Evolutionary conservation across 1,284 basidiomycete genomes (phyloP), one percentile per base, ranked within the genome.

Genomic region (Irpex sp.): DNA sequence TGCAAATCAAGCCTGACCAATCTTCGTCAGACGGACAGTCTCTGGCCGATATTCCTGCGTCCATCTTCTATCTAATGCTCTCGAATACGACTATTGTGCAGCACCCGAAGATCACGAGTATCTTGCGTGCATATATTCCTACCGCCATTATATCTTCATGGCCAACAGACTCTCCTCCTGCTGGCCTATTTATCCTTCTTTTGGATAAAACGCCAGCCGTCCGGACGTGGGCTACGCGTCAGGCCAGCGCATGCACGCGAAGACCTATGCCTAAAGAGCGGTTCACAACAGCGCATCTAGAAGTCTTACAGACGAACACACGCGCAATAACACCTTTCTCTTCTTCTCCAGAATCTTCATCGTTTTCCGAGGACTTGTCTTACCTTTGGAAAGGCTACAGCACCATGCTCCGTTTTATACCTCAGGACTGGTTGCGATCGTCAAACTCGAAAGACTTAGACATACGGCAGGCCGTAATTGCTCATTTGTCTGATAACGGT

Each of bases 1-100:
- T 76, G 37, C 74, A 76, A 11, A 68, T 83, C 43, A 66, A 63
- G 56, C 68, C 67, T 53, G 70, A 68, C 37, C 51, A 57, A 59
- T 57, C 63, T 33, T 63, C 65, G 58, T 63, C 43, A 5, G 54
- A 55, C 33, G 47, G 43, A 8, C 53, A 37, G 60, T 73, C 78
- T 31, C 70, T 84, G 0, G 73, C 74, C 6, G 73, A 79, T 37
- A 74, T 83, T 3, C 78, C 83, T 7, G 72, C 82, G 7, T 79
- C 83, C 0, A 68, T 86, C 56, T 67, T 86, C 3, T 93, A 90
- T 72, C 87, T 91, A 56, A 80, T 89, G 60, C 74, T 93, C 60
- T 85, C 82, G 35, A 91, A 91, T 75, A 78, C 87, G 64, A 76
- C 76, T 21, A 75, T 93, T 53, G 78, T 93, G 50, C 78, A 75